Evolutionary conservation across 768 basidiomycete genomes (phyloP).

Genomic region (Naganishia randhawae): DNA sequence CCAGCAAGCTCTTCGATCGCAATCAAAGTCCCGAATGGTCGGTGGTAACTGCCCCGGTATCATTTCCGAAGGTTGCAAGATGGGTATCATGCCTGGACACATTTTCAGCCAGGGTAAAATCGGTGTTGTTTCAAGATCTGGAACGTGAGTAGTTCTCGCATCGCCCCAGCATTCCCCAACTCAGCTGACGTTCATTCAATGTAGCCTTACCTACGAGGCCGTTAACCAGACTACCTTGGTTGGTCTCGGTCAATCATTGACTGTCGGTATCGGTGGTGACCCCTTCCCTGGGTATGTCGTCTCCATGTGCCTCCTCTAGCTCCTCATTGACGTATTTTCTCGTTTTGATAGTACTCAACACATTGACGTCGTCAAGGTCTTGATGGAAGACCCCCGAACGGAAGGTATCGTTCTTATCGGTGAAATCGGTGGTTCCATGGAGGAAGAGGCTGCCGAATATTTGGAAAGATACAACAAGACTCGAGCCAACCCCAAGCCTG

Average conservation of each 20-base stretch:
- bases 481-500: conserved; percentile 79
- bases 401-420: conserved; percentile 97
- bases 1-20: conserved; percentile 86
- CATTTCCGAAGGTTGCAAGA: conserved; percentile 98
- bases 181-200: neutral
- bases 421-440: conserved; percentile 98
- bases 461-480: conserved; percentile 89
- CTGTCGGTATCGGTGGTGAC: conserved; percentile 89
- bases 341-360: conserved; percentile 82
- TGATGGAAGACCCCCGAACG: conserved; percentile 89
- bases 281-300: conserved; percentile 49
- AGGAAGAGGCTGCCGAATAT: conserved; percentile 98
- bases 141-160: conserved; percentile 40
- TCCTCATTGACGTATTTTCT: neutral
- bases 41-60: conserved; percentile 99
- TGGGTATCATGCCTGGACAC: conserved; percentile 94
- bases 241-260: conserved; percentile 92
- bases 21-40: conserved; percentile 90
- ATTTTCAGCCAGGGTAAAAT: conserved; percentile 96
- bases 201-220: conserved; percentile 84
- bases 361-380: conserved; percentile 90
- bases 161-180: neutral
- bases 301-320: neutral
- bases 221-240: conserved; percentile 92
- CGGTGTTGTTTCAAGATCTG: conserved; percentile 56